Evolutionary conservation across 2,329 filamentous ascomycete genomes (phyloP), one percentile per base, ranked within the genome.

Genomic region (Aschersonia sp.): DNA sequence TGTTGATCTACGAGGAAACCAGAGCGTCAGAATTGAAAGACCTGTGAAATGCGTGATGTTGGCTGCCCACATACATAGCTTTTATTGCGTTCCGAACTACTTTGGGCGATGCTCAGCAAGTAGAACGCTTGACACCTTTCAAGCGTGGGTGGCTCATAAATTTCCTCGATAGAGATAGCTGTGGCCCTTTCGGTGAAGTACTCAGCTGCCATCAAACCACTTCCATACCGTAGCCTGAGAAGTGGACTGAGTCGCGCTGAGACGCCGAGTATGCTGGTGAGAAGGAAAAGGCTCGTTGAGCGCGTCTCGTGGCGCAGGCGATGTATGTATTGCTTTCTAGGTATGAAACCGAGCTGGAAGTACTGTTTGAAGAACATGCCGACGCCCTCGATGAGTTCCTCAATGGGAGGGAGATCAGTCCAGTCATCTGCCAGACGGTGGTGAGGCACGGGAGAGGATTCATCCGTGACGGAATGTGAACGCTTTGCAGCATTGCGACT

Each of bases 261-360:
- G 47, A 79, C 69, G 54, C 74, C 74, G 31, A 80, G 68, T 45
- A 80, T 71, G 50, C 70, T 67, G 9, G 78, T 62, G 28, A 79
- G 62, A 30, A 79, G 65, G 50, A 80, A 80, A 28, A 72, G 64
- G 58, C 70, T 75, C 52, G 75, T 63, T n/a, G 70, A 70, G 10
- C 63, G 64, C 31, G 66, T 64, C 47, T 75, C 66, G 4, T 65
- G 65, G 40, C 62, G 64, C n/a, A 80, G 61, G 5, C 65, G 65
- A 30, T 68, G 61, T 1, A 67, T 63, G 47, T 78, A 77, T 46
- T 67, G 61, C 30, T 71, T 63, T 58, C 75, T 77, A 4, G 71
- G 72, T 35, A 79, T 73, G 55, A 80, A 80, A 30, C 76, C 73
- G 5, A 79, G 68, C 58, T 80, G 76, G 52, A 78, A 78, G 56